Evolutionary conservation across 345 rosid species (phyloP), one percentile per base, ranked within the genome.

Genomic region (Arabis hirsuta): DNA sequence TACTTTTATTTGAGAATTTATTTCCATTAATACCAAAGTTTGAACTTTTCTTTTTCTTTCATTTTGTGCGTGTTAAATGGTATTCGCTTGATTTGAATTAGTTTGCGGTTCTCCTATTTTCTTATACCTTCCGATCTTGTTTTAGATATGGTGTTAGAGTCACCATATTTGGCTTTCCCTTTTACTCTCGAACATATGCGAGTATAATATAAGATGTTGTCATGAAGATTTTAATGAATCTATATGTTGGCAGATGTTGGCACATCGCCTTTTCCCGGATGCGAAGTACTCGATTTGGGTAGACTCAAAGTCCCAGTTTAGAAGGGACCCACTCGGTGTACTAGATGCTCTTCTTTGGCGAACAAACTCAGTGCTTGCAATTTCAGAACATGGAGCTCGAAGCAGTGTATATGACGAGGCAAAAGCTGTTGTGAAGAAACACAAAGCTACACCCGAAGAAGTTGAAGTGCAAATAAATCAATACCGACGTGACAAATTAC

Each of bases 381-480:
- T 94, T 55, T 94, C 97, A 51, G 92, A 89, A 78, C 97, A 94
- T 67, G 98, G 98, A 79, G 98, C 95, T 80, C 96, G 98, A 39
- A 84, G 97, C 58, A 94, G 85, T 31, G 90, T 94, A 71, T 94
- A 94, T 73, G 97, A 93, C 50, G 98, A 91, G 80, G 98, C 96
- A 9, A 85, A 84, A 55, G 98, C 97, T 61, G 97, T 91, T 31
- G 88, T 94, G 12, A 74, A 75, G 78, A 94, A 94, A 83, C 84
- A 94, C 74, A 94, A 94, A 84, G 97, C 98, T 55, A 78, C 87
- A 47, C 96, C 96, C 1, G 92, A 89, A 79, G 98, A 94, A 82
- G 98, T 94, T 27, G 84, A 89, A 65, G 79, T 87, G 42, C 98
- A 91, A 68, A 32, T 94, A 73, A 73, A 84, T 69, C 96, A 86